These are phyloP conservation scores for Trichoderma cornu-damae DNA, from an alignment of 2,329 filamentous ascomycete species.

Conservation along the genomic window DNA sequence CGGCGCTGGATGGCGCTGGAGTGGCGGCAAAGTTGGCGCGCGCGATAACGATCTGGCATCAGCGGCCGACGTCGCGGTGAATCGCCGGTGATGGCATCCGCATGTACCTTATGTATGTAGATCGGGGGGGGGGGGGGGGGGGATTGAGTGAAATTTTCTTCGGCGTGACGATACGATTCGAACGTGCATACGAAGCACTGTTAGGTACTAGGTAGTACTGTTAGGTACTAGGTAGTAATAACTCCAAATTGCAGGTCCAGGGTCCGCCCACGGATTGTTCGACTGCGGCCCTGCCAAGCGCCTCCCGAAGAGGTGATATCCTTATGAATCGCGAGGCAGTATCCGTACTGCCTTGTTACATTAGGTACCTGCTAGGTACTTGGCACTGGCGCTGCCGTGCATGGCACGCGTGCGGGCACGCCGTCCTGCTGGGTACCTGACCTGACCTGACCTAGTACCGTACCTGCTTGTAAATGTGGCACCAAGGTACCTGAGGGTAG, in stretches of 20 bases:
- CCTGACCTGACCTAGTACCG: too few species aligned
- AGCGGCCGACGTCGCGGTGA: neutral
- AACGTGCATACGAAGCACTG: too few species aligned
- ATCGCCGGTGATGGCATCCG: slow-evolving; percentile 7
- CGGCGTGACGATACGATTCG: too few species aligned
- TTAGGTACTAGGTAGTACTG: neutral
- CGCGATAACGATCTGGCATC: slow-evolving; percentile 15
- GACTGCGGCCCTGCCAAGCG: slow-evolving; percentile 4
- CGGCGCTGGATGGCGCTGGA: neutral
- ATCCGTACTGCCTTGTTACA: too few species aligned
- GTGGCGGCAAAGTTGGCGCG: neutral
- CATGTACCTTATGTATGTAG: too few species aligned
- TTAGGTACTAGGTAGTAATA: neutral
- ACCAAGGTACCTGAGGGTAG: too few species aligned
- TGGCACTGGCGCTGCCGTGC: too few species aligned
- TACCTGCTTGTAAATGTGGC: too few species aligned
- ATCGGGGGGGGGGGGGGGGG: neutral
- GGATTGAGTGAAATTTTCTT: neutral
- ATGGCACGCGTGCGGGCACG: slow-evolving; percentile 12
- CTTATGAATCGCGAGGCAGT: neutral
- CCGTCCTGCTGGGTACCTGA: too few species aligned
- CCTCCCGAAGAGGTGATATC: slow-evolving; percentile 2
- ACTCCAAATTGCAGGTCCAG: neutral
- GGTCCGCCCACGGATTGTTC: slow-evolving; percentile 8
- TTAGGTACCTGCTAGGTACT: too few species aligned